Evolutionary conservation across 139 green algal species (phyloP), one percentile per base, ranked within the genome.

Genomic region (Monoraphidium neglectum): DNA sequence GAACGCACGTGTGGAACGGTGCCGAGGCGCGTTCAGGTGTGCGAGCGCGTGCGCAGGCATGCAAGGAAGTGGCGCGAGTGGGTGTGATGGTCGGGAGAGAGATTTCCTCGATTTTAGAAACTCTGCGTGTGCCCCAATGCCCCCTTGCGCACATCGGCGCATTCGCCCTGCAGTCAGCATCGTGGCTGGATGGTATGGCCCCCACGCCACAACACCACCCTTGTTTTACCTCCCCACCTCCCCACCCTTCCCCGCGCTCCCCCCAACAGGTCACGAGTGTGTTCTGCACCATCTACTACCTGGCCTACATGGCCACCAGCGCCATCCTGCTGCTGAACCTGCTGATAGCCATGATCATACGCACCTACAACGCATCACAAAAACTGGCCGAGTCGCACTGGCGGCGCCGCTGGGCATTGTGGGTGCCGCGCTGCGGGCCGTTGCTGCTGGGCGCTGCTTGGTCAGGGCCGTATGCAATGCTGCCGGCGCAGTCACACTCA

Each of bases 261-360:
- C n/a, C n/a, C n/a, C n/a, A n/a, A n/a, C n/a, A n/a, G 26, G 72
- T 82, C 28, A 85, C 79, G 18, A 73, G 63, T 0, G 86, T 74
- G 23, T 77, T 88, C 40, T 83, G 76, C 59, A 87, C 80, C 28
- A 76, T 84, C 33, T 84, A 84, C 69, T 90, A 86, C 54, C 32
- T 90, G 21, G 23, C 81, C 38, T 90, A 90, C 72, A 53, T 90
- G n/a, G 77, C 46, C 12, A 60, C 80, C 0, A 68, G 81, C 57
- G 46, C 86, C 56, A 69, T 88, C 49, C 80, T 90, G 68, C 80
- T 88, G 21, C 6, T 77, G 32, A 87, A 84, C 57, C 36, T 88
- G 30, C 72, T 90, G n/a, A 82, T 63, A 69, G 75, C 65, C 54
- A 80, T 80, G 65, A 80, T 74, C 30, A 62, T 74, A 53, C 59